Percentiles rank a stretch among this genome's conserved stretches.
Evolutionary conservation across 176 grass and related monocot genomes (phyloP).

Genomic region (Oropetium thomaeum): DNA sequence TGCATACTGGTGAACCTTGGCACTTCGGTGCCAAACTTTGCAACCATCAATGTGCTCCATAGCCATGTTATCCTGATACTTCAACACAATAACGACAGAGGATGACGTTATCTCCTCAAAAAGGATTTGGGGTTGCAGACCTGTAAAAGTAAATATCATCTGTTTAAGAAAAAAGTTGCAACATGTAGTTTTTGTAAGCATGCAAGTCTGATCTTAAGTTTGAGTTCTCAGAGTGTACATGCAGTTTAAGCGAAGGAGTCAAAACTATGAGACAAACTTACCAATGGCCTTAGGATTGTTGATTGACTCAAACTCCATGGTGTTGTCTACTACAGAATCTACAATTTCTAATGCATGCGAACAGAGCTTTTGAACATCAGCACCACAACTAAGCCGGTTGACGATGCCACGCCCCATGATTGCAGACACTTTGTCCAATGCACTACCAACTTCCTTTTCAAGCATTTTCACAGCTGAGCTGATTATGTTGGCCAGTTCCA

Average conservation of each 20-base stretch:
- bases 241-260: background rate
- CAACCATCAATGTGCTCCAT: conserved; percentile 60
- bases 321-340: conserved; percentile 49
- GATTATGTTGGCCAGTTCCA: conserved; percentile 52
- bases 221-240: background rate
- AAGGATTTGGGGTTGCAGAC: conserved; percentile 49
- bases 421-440: conserved; percentile 65
- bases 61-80: conserved; percentile 43
- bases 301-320: conserved; percentile 22
- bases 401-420: conserved; percentile 69
- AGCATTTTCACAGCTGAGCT: conserved; percentile 57
- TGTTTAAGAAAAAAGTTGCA: conserved; percentile 16
- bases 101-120: conserved; percentile 60
- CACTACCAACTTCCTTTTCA: conserved; percentile 70
- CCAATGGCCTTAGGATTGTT: conserved; percentile 33
- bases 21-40: conserved; percentile 70
- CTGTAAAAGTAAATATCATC: conserved; percentile 42
- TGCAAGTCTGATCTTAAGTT: background rate
- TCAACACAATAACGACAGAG: conserved; percentile 59
- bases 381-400: conserved; percentile 69
- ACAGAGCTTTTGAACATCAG: conserved; percentile 89
- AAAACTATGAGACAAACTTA: conserved; percentile 27
- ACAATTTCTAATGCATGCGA: conserved; percentile 57
- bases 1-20: conserved; percentile 41
- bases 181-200: background rate